These are phyloP conservation scores for Mortierella sp. DNA, from an alignment of 371 early-diverging fungal genomes.

Conservation along the genomic window DNA sequence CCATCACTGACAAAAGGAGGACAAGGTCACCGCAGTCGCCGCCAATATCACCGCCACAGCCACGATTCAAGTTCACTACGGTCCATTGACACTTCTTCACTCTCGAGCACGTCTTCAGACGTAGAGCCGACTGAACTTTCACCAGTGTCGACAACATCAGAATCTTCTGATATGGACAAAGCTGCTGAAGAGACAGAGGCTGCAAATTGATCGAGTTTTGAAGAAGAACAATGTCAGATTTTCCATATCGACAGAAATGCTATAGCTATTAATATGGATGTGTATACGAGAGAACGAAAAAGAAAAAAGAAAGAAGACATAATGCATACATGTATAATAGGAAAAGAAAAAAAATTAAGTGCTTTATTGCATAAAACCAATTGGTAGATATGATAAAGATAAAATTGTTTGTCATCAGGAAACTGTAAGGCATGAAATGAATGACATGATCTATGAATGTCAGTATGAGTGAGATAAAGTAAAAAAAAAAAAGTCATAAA, in stretches of 20 bases:
- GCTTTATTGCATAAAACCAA: neutral
- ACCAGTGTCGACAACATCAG: slow-evolving; percentile 33
- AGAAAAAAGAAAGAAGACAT: slow-evolving; percentile 2
- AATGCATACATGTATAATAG: slow-evolving; percentile 2
- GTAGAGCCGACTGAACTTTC: slow-evolving; percentile 25
- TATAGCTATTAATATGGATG: too few species aligned
- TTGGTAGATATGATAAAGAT: neutral
- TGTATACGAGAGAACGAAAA: neutral
- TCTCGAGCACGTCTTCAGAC: slow-evolving; percentile 24
- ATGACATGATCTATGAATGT: too few species aligned
- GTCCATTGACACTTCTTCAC: slow-evolving; percentile 30
- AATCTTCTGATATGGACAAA: slow-evolving; percentile 6
- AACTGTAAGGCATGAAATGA: too few species aligned
- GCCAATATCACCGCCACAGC: neutral
- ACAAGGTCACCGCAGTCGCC: neutral
- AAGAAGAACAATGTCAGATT: neutral
- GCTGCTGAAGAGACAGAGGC: slow-evolving; percentile 6
- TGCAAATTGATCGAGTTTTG: neutral
- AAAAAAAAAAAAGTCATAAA: neutral
- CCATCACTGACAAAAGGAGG: slow-evolving; percentile 7
- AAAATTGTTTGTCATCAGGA: neutral
- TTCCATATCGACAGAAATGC: too few species aligned
- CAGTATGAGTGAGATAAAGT: too few species aligned
- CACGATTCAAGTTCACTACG: slow-evolving; percentile 21
- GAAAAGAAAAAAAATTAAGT: neutral